Evolutionary conservation across 176 grass and related monocot species (phyloP).

Genomic region (Bolboschoenus planiculmis): DNA sequence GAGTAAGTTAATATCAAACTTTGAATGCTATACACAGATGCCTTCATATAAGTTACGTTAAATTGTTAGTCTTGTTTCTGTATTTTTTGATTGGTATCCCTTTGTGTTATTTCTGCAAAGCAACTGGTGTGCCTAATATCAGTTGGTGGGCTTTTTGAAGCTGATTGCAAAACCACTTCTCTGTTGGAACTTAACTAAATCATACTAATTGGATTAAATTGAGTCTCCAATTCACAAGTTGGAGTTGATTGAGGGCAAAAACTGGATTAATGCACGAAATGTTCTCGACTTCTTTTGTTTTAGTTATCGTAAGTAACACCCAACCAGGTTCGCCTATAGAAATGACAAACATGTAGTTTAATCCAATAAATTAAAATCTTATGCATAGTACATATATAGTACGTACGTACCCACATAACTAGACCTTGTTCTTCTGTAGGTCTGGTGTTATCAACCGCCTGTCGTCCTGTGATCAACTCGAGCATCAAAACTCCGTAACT

Average conservation of each 20-base stretch:
- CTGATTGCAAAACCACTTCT: not conserved
- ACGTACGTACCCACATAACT: conserved; percentile 69
- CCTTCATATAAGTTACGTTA: not conserved
- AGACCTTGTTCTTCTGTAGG: conserved; percentile 54
- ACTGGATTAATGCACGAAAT: not conserved
- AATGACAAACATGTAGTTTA: not conserved
- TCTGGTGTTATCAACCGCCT: conserved; percentile 54
- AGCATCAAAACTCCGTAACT: conserved; percentile 84
- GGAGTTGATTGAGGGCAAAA: not conserved
- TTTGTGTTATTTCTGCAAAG: not conserved
- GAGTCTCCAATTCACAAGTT: not conserved
- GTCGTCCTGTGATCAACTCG: conserved; percentile 75
- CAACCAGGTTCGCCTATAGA: not conserved
- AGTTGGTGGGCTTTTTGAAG: not conserved
- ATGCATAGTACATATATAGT: not conserved
- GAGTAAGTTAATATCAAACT: conserved; percentile 23
- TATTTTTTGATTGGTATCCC: not conserved
- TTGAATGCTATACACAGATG: conserved; percentile 3
- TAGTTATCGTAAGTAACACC: not conserved
- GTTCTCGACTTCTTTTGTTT: not conserved
- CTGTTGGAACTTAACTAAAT: not conserved
- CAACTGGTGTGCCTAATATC: not conserved
- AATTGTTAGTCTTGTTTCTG: not conserved
- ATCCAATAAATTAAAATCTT: not conserved
- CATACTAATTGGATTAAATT: not conserved